These are phyloP conservation scores for Ceratorhiza oryzae-sativae DNA, from an alignment of 1,284 basidiomycete genomes.

Conservation along the genomic window DNA sequence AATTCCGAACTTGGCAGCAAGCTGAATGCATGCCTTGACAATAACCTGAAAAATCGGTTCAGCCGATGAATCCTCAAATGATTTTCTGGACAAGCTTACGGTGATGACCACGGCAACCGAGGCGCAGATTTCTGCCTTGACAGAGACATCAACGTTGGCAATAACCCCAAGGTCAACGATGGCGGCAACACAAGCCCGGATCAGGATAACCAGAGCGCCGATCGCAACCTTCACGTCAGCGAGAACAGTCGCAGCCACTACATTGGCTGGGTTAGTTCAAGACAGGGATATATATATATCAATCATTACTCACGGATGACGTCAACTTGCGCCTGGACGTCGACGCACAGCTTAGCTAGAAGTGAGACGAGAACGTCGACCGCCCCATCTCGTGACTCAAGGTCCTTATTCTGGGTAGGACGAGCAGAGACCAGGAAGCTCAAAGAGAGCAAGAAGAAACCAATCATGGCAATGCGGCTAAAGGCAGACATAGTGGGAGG, in stretches of 20 bases:
- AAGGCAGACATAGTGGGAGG: constrained; percentile 21
- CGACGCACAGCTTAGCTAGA: not conserved
- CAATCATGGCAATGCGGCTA: constrained; percentile 4
- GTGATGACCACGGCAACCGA: constrained; percentile 3
- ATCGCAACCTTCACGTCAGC: not conserved
- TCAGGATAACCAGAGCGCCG: not conserved
- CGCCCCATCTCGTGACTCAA: not conserved
- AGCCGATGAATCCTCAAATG: too few species aligned
- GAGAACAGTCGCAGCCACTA: not conserved
- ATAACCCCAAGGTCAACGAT: constrained; percentile 11
- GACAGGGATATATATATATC: too few species aligned
- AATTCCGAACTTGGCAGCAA: constrained; percentile 9
- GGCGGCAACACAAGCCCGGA: not conserved
- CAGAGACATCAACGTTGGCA: not conserved
- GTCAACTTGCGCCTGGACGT: not conserved
- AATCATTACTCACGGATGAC: not conserved
- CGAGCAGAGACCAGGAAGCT: constrained; percentile 14
- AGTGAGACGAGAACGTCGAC: not conserved
- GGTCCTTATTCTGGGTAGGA: not conserved
- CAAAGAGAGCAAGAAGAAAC: constrained; percentile 25
- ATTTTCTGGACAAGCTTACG: not conserved
- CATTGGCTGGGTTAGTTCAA: not conserved
- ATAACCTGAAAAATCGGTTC: not conserved
- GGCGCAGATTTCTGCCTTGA: not conserved
- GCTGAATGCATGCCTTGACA: not conserved